phyloP scores from a whole-genome alignment of 768 basidiomycete genomes.

The Lactifluus subvellereus region DNA sequence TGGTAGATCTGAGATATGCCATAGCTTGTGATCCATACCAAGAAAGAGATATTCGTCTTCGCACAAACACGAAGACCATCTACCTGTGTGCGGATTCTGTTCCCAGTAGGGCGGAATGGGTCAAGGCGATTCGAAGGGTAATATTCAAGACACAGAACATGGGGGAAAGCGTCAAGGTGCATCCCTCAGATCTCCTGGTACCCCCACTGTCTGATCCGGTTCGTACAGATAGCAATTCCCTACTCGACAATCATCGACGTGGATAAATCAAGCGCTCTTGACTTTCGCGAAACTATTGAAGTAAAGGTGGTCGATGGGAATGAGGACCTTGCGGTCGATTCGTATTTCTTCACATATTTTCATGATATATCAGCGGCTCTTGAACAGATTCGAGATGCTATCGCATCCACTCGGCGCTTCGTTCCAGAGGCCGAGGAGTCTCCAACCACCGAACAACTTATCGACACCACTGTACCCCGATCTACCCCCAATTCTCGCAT shows the following conservation, averaged over 20 bases:
- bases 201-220: neutral
- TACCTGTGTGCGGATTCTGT: conserved; percentile 70
- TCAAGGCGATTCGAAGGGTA: conserved; percentile 88
- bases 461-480: conserved; percentile 53
- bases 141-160: conserved; percentile 96
- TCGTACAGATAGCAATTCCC: conserved; percentile 79
- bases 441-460: conserved; percentile 34
- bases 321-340: conserved; percentile 73
- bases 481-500: conserved; percentile 10
- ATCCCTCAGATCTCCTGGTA: conserved; percentile 10
- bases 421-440: conserved; percentile 25
- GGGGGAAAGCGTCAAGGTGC: conserved; percentile 91
- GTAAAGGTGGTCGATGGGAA: conserved; percentile 83
- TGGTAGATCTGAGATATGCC: conserved; percentile 91
- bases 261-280: conserved; percentile 82
- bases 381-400: conserved; percentile 73
- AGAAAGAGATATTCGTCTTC: conserved; percentile 74
- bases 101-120: conserved; percentile 89
- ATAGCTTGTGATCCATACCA: conserved; percentile 78
- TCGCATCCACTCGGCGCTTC: conserved; percentile 48
- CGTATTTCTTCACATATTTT: conserved; percentile 95
- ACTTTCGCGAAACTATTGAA: conserved; percentile 95
- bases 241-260: conserved; percentile 86
- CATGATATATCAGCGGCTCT: conserved; percentile 71
- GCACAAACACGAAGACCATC: conserved; percentile 76